Conservation (phyloP, 2,329 filamentous ascomycete species). For the Neocucurbitaria cava region DNA sequence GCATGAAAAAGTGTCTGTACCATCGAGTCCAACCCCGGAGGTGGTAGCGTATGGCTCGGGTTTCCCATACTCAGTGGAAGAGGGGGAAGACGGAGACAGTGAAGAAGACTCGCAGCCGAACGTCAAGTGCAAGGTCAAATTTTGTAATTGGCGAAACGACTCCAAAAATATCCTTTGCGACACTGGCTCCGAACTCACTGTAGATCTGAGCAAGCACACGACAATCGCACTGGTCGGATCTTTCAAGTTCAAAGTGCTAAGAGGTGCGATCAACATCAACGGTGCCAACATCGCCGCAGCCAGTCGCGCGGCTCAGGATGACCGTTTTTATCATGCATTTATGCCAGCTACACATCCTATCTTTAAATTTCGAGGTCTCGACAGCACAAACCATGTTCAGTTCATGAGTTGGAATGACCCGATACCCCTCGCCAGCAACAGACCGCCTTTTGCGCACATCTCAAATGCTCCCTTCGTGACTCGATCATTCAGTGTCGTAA, state of each 20-base stretch:
- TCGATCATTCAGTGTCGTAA: constrained; percentile 45
- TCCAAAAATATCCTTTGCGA: constrained; percentile 30
- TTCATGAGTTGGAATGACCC: constrained; percentile 56
- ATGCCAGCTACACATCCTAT: constrained; percentile 74
- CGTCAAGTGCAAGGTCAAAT: constrained; percentile 30
- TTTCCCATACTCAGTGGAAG: constrained; percentile 11
- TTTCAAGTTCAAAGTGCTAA: constrained; percentile 68
- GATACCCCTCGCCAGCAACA: constrained; percentile 64
- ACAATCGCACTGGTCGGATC: constrained; percentile 63
- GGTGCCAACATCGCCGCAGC: constrained; percentile 67
- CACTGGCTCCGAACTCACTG: constrained; percentile 31
- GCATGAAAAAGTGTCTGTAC: constrained; percentile 18
- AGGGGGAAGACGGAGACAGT: constrained; percentile 27
- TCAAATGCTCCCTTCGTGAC: constrained; percentile 62
- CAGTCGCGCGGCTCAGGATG: constrained; percentile 21
- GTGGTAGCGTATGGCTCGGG: constrained; percentile 9
- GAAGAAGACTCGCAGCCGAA: constrained; percentile 5
- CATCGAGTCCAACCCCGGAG: constrained; percentile 23
- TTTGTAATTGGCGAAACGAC: constrained; percentile 42
- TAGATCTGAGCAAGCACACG: constrained; percentile 40
- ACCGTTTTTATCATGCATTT: constrained; percentile 60
- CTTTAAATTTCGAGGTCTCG: constrained; percentile 66
- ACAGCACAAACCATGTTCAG: constrained; percentile 61
- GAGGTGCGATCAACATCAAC: constrained; percentile 69
- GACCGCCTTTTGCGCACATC: constrained; percentile 70